Percentiles rank a stretch among this genome's conserved stretches.
These are phyloP conservation scores for Epichloe bromicola DNA, from an alignment of 2,329 filamentous ascomycete species.

Conservation along the genomic window DNA sequence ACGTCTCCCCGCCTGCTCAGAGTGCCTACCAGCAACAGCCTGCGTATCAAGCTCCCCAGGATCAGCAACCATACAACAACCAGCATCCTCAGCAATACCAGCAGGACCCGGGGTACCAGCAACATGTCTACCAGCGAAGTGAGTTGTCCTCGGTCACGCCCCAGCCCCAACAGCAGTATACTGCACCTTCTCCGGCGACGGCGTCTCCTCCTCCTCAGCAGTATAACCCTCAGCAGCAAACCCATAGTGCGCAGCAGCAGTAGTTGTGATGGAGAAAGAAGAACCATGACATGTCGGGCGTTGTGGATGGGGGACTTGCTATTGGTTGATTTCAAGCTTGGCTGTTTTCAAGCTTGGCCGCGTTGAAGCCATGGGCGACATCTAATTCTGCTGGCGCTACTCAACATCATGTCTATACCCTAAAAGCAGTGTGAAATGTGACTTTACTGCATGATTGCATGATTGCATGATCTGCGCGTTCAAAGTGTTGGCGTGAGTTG, in stretches of 20 bases:
- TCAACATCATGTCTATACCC: neutral
- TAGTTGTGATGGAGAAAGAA: neutral
- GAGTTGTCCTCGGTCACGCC: slow-evolving; percentile 1
- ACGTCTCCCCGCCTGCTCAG: slow-evolving; percentile 10
- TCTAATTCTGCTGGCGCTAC: neutral
- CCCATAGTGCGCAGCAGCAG: neutral
- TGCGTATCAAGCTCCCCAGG: slow-evolving; percentile 13
- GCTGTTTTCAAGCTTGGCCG: no score
- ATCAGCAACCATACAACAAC: slow-evolving; percentile 7
- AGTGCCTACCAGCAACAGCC: slow-evolving; percentile 18
- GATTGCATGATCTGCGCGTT: no score
- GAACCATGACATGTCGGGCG: neutral
- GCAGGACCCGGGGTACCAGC: slow-evolving; percentile 7
- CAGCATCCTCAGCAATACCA: neutral
- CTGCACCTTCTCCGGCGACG: slow-evolving; percentile 7
- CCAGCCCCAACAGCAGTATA: slow-evolving; percentile 9
- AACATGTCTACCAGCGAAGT: slow-evolving; percentile 8
- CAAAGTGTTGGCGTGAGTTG: no score
- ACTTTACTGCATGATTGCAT: no score
- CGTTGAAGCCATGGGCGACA: neutral
- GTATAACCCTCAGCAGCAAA: slow-evolving; percentile 7
- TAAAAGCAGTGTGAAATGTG: neutral
- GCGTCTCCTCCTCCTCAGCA: slow-evolving; percentile 12
- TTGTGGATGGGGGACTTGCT: neutral
- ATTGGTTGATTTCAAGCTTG: neutral